phyloP scores from a whole-genome alignment of 108 stramenopile species.

The Stephanodiscus triporus region DNA sequence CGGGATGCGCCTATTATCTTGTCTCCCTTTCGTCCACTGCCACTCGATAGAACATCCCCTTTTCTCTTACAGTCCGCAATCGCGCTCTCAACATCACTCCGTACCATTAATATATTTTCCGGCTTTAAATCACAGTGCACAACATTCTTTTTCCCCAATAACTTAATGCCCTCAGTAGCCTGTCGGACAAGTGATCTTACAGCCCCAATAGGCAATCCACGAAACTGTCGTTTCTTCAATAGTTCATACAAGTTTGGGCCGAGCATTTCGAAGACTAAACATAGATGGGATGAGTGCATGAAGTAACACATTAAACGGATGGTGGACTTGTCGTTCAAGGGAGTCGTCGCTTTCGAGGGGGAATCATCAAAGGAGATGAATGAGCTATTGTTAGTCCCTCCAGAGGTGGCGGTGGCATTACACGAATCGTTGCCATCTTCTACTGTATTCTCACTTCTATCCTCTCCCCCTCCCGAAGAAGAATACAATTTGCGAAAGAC shows the following conservation, averaged over 20 bases:
- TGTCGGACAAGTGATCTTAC: conserved; percentile 78
- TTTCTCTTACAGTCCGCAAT: conserved; percentile 45
- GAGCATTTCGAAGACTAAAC: conserved; percentile 94
- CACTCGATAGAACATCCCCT: neutral
- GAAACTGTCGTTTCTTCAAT: conserved; percentile 91
- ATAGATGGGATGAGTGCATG: conserved; percentile 89
- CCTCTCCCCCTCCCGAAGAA: conserved; percentile 4
- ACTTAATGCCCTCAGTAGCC: conserved; percentile 67
- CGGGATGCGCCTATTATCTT: neutral
- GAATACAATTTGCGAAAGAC: conserved; percentile 71
- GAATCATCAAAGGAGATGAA: neutral
- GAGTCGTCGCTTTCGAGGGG: conserved; percentile 6
- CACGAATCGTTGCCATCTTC: conserved; percentile 19
- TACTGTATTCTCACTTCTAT: conserved; percentile 16
- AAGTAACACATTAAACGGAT: conserved; percentile 90
- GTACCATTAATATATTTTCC: conserved; percentile 94
- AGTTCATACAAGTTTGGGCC: conserved; percentile 94
- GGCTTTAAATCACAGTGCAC: conserved; percentile 99
- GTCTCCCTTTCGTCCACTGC: neutral
- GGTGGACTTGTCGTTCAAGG: conserved; percentile 41
- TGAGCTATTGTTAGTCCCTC: too few relatives aligned
- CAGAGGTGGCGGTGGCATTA: neutral
- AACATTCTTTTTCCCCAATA: conserved; percentile 72
- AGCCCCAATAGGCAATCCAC: conserved; percentile 85
- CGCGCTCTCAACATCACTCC: conserved; percentile 51